phyloP scores from a whole-genome alignment of 495 filamentous ascomycete genomes.

The Penicillium canescens region DNA sequence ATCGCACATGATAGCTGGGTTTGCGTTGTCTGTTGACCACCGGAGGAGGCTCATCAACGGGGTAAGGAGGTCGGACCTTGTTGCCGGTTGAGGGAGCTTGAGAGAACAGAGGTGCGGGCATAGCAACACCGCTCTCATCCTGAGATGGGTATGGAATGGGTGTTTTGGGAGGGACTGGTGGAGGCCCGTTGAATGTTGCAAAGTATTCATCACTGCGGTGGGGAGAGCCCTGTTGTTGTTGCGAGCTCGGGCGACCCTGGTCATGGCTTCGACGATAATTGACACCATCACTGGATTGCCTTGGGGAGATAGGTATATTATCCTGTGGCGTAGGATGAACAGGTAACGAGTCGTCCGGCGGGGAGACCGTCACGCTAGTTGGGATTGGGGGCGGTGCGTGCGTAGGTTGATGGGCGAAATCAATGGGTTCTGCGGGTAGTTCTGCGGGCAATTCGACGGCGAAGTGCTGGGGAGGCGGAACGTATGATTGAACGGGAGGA shows the following conservation, averaged over 20 bases:
- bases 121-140: slow-evolving; percentile 31
- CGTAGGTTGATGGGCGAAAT: slow-evolving; percentile 33
- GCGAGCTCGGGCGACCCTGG: slow-evolving; percentile 32
- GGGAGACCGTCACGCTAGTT: slow-evolving; percentile 27
- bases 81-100: slow-evolving; percentile 17
- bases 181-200: slow-evolving; percentile 52
- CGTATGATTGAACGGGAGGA: slow-evolving; percentile 1
- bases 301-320: slow-evolving; percentile 20
- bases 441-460: slow-evolving; percentile 69
- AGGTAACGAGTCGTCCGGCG: slow-evolving; percentile 33
- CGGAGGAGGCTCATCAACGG: slow-evolving; percentile 80
- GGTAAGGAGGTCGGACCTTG: slow-evolving; percentile 66
- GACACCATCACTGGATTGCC: slow-evolving; percentile 38
- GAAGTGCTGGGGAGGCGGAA: slow-evolving; percentile 40
- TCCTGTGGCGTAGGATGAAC: slow-evolving; percentile 38
- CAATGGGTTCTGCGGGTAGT: slow-evolving; percentile 59
- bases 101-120: slow-evolving; percentile 34
- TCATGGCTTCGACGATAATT: slow-evolving; percentile 40
- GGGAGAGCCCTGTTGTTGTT: slow-evolving; percentile 44
- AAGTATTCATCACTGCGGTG: slow-evolving; percentile 46
- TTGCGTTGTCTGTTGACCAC: slow-evolving; percentile 82
- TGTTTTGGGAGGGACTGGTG: slow-evolving; percentile 83
- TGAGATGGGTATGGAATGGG: slow-evolving; percentile 61
- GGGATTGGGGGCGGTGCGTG: slow-evolving; percentile 27
- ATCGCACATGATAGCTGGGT: slow-evolving; percentile 68